Base-by-base conservation (phyloP, 352 stramenopile genomes). In the Globisporangium middletonii region DNA sequence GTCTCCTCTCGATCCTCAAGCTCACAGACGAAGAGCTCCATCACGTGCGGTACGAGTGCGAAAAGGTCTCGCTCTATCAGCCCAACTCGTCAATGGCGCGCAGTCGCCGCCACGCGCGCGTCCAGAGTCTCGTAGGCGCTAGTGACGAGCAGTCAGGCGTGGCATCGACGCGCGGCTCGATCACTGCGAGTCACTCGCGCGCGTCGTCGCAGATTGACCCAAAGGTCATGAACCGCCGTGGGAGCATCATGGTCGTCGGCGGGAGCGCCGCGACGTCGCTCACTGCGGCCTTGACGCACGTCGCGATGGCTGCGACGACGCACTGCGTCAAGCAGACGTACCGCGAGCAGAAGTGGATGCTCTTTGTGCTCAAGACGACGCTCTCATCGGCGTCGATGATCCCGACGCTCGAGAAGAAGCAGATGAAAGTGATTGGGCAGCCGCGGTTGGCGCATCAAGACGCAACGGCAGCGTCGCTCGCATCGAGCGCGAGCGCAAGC, bases 1-100 rank as follows among this genome's bases (percentile, higher is more conserved):
- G 76, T 38, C 52, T 89, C 9, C 63, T 89, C 9, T 70, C 69
- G 7, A 81, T 89, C 16, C 53, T 91, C 4, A 56, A 62, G 13
- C 75, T 85, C 26, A 79, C 52, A 1, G 78, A 89, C 35, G 80
- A 88, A 13, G 78, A 85, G 28, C 67, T 91, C 5, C 77, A 89
- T 26, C 71, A 86, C 59, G 77, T 89, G 8, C 76, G 77, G n/a
- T 91, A 89, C 52, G 75, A 86, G 50, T 88, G 75, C 46, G 77
- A 87, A 50, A 86, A 89, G 44, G 69, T 88, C 11, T 88, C 80
- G 15, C 55, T 89, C 9, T 83, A 75, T 8, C 55, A 51, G 0
- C 55, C 58, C 0, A 38, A 38, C 33, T 38, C 33, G 33, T 9
- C 7, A 9, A 13, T 9, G 5, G 2, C 33, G 33, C 33, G 33